These are phyloP conservation scores for Brassica hybrid DNA, from an alignment of 441 rosid species.

Conservation along the genomic window DNA sequence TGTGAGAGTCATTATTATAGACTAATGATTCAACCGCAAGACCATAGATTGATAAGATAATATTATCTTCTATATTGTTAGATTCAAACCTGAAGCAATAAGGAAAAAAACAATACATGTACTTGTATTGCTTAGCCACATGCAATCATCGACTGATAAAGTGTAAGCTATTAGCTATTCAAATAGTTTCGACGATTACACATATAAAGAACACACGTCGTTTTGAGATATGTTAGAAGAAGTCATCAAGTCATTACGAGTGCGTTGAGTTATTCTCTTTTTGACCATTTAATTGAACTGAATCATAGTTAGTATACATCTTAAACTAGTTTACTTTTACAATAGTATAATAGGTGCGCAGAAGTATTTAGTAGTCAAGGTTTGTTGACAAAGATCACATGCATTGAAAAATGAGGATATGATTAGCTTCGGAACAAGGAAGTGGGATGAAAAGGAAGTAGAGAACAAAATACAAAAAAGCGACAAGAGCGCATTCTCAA, in stretches of 20 bases:
- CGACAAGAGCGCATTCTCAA: constrained; percentile 33
- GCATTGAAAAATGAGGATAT: constrained; percentile 28
- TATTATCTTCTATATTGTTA: background rate
- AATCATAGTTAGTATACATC: too few relatives aligned
- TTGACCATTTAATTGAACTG: constrained; percentile 21
- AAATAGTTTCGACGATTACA: background rate
- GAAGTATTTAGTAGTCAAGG: background rate
- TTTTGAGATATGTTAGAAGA: constrained; percentile 6
- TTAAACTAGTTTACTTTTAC: background rate
- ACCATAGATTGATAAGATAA: background rate
- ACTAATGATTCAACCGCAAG: background rate
- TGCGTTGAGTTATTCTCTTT: constrained; percentile 14
- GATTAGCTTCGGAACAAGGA: constrained; percentile 30
- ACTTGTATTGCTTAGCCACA: background rate
- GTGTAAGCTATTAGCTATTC: background rate
- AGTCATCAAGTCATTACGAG: background rate
- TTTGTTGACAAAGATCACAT: constrained; percentile 14
- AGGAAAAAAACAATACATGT: background rate
- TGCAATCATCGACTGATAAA: constrained; percentile 10
- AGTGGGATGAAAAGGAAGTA: background rate
- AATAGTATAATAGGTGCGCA: background rate
- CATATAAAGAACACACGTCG: background rate
- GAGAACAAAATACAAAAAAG: constrained; percentile 17
- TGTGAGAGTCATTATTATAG: background rate
- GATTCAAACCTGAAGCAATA: background rate